Conservation (phyloP, 306 rosid species). For the Malus orientalis region DNA sequence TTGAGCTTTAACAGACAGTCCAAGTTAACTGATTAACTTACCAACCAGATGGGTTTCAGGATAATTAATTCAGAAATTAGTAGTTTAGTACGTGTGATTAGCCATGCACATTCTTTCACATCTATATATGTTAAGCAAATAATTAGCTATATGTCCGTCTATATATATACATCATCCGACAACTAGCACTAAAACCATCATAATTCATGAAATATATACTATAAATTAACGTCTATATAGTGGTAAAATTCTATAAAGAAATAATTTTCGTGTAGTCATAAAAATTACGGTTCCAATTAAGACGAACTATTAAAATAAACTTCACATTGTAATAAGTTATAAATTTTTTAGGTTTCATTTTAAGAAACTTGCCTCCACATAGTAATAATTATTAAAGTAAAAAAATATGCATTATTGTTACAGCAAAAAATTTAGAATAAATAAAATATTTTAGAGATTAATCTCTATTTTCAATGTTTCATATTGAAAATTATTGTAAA, state of each 20-base stretch:
- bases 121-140: not conserved
- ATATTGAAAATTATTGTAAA: too few relatives aligned
- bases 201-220: not conserved
- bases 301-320: not conserved
- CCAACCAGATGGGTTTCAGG: not conserved
- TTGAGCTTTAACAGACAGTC: slow-evolving; percentile 7
- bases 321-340: not conserved
- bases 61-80: not conserved
- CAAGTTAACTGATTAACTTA: slow-evolving; percentile 3
- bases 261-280: not conserved
- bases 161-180: not conserved
- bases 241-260: not conserved
- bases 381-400: too few relatives aligned
- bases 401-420: too few relatives aligned
- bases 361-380: too few relatives aligned
- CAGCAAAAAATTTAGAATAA: too few relatives aligned
- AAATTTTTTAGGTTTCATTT: too few relatives aligned
- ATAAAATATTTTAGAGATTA: too few relatives aligned
- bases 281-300: not conserved
- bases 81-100: not conserved
- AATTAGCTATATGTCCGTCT: not conserved
- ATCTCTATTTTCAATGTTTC: too few relatives aligned
- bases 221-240: too few relatives aligned
- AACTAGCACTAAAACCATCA: not conserved
- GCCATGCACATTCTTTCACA: not conserved